A percentile compares a stretch with the other conserved stretches of the same genome.
phyloP scores from a whole-genome alignment of 176 grass and related monocot species.

The Urochloa ruziziensis region DNA sequence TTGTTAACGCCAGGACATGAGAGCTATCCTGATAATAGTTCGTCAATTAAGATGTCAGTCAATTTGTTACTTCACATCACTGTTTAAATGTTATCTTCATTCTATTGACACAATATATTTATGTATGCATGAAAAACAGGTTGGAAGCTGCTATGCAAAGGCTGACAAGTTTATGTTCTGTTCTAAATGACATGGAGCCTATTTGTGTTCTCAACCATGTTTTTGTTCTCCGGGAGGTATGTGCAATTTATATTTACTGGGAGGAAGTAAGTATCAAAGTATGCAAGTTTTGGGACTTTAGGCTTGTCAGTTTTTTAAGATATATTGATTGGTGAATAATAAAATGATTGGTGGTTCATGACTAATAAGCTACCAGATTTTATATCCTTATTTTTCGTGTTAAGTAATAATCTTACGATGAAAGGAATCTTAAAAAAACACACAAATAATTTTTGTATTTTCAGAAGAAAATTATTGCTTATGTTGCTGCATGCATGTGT shows the following conservation, averaged over 20 bases:
- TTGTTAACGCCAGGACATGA: slow-evolving; percentile 84
- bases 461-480: neutral
- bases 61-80: slow-evolving; percentile 15
- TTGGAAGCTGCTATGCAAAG: slow-evolving; percentile 98
- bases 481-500: slow-evolving; percentile 10
- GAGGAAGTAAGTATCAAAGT: neutral
- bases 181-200: slow-evolving; percentile 99
- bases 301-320: neutral
- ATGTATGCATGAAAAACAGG: slow-evolving; percentile 62
- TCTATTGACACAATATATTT: slow-evolving; percentile 27
- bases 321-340: slow-evolving; percentile 4
- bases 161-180: slow-evolving; percentile 94
- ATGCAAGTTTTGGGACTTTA: slow-evolving; percentile 2
- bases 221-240: slow-evolving; percentile 95
- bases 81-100: slow-evolving; percentile 15
- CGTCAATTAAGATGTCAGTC: slow-evolving; percentile 95
- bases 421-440: neutral
- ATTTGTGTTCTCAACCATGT: slow-evolving; percentile 99
- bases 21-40: slow-evolving; percentile 93
- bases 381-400: slow-evolving; percentile 24
- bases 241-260: slow-evolving; percentile 21
- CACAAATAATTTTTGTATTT: neutral
- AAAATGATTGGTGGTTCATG: neutral
- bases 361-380: neutral
- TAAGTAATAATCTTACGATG: slow-evolving; percentile 12